A percentile compares a stretch with the other conserved stretches of the same genome.
phyloP scores from a whole-genome alignment of 164 flowering plant species.

The Liquidambar formosana region DNA sequence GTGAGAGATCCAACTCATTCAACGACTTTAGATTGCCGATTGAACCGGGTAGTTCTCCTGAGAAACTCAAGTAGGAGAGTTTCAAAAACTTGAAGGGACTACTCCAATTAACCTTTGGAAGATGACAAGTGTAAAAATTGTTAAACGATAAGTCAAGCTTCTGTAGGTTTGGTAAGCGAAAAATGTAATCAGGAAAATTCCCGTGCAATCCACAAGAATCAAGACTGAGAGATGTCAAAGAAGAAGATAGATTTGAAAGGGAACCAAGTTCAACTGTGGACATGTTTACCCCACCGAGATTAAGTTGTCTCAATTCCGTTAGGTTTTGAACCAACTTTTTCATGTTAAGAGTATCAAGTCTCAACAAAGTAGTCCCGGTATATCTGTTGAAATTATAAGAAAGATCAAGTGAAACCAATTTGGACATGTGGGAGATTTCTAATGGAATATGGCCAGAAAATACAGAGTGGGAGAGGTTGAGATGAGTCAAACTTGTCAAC shows the following conservation, averaged over 20 bases:
- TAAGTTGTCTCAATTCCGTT: slow-evolving; percentile 1
- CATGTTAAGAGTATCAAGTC: not conserved
- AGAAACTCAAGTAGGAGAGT: not conserved
- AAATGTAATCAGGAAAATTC: not conserved
- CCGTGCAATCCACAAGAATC: not conserved
- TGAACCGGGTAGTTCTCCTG: too few relatives aligned
- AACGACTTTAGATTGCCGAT: too few relatives aligned
- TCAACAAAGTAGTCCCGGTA: too few relatives aligned
- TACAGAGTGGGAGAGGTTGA: slow-evolving; percentile 9
- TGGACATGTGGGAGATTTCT: slow-evolving; percentile 15
- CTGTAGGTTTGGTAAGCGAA: slow-evolving; percentile 9
- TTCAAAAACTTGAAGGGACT: not conserved
- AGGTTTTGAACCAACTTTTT: slow-evolving; percentile 5
- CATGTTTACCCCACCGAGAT: not conserved
- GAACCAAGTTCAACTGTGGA: not conserved
- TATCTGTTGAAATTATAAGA: not conserved
- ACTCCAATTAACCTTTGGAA: not conserved
- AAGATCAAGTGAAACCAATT: slow-evolving; percentile 20
- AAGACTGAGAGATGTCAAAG: slow-evolving; percentile 3
- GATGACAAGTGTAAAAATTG: not conserved
- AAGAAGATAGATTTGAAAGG: slow-evolving; percentile 7
- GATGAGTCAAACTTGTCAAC: slow-evolving; percentile 3
- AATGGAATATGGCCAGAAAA: slow-evolving; percentile 21
- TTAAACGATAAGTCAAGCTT: not conserved
- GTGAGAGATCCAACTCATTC: too few relatives aligned